Evolutionary conservation across 2,329 filamentous ascomycete genomes (phyloP).

Genomic region (Sphaerulina populicola): DNA sequence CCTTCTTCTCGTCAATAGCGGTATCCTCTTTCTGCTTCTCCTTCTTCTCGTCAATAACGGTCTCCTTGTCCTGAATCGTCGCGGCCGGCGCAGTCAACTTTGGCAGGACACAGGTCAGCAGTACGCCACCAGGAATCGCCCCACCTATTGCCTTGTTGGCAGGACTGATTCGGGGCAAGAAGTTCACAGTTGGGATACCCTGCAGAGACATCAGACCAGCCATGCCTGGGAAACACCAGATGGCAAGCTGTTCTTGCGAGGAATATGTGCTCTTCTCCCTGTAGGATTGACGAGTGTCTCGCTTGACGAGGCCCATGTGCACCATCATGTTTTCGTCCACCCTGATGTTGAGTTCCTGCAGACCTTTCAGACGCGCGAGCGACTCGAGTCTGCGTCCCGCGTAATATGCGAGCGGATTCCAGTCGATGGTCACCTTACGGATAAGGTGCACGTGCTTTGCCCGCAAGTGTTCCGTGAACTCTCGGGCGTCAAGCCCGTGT

Average conservation of each 20-base stretch:
- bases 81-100: conserved; percentile 14
- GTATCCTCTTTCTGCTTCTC: not conserved
- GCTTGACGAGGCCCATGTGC: not conserved
- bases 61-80: not conserved
- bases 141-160: conserved; percentile 16
- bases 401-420: not conserved
- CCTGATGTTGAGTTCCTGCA: conserved; percentile 24
- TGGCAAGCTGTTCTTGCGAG: conserved; percentile 16
- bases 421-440: not conserved
- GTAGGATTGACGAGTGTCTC: not conserved
- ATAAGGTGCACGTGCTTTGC: conserved; percentile 1
- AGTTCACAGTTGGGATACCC: conserved; percentile 18
- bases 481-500: not conserved
- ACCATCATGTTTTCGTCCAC: conserved; percentile 24
- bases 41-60: not conserved
- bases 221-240: conserved; percentile 20
- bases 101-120: conserved; percentile 25
- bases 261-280: not conserved
- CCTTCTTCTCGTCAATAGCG: not conserved
- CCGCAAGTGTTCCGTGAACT: not conserved
- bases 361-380: conserved; percentile 11
- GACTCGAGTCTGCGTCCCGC: not conserved
- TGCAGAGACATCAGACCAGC: conserved; percentile 15
- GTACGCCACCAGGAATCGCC: conserved; percentile 24
- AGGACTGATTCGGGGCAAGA: conserved; percentile 13